A percentile compares a stretch with the other conserved stretches of the same genome.
These are phyloP conservation scores for Crotalaria pallida DNA, from an alignment of 306 rosid genomes.

Conservation along the genomic window DNA sequence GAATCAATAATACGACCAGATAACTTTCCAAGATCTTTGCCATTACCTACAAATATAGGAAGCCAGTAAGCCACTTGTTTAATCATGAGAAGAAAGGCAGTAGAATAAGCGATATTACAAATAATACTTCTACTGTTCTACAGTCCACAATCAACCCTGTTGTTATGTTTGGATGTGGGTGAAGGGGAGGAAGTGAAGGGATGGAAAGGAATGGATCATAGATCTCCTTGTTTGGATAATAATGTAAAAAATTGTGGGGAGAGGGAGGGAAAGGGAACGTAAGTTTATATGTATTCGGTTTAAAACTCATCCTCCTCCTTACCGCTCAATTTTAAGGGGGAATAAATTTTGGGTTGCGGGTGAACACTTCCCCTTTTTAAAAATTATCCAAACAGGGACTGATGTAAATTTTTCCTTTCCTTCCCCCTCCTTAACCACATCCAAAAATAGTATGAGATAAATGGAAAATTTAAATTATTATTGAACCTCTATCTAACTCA, in stretches of 20 bases:
- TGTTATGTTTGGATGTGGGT: not conserved
- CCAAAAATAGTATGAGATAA: not conserved
- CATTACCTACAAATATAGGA: conserved; percentile 50
- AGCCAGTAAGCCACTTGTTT: conserved; percentile 11
- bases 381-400: not conserved
- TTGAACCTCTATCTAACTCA: not conserved
- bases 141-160: not conserved
- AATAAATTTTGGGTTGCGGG: not conserved
- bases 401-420: not conserved
- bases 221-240: not conserved
- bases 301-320: not conserved
- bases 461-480: not conserved
- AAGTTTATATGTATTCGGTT: not conserved
- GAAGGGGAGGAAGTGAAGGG: not conserved
- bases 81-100: conserved; percentile 12
- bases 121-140: not conserved
- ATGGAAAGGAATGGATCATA: not conserved
- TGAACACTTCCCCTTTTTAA: not conserved
- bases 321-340: not conserved
- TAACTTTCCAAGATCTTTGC: conserved; percentile 63
- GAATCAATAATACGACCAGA: conserved; percentile 88
- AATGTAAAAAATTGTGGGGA: too few relatives aligned
- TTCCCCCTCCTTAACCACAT: not conserved
- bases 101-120: not conserved
- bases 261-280: too few relatives aligned